Evolutionary conservation across 345 rosid species (phyloP), one percentile per base, ranked within the genome.

Genomic region (Populus tremula): DNA sequence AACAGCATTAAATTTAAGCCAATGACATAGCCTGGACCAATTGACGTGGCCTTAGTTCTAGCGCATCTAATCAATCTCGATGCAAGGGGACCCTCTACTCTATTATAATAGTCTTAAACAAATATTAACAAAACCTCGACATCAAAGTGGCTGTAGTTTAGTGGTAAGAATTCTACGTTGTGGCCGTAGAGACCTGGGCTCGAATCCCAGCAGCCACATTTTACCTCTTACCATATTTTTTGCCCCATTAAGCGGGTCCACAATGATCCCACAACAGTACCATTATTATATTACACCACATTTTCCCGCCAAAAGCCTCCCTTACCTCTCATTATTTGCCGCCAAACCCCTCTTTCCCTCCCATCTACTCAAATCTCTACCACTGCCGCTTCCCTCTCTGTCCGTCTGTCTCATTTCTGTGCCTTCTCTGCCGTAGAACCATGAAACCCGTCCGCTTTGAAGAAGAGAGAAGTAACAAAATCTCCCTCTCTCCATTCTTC

Each of bases 131-230:
- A 2, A 2, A 11, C 13, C 4, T 2, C 1, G 14, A 10, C 2
- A 2, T 1, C 10, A 0, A 1, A 1, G 90, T 85, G 90, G 89
- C 87, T 89, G 93, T 86, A 90, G 94, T 87, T 91, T 90, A 88
- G 98, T 90, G 93, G 94, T 88, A 18, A 90, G 89, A 91, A 88
- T 88, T 85, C 84, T 87, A 88, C 88, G 90, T 90, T 90, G 93
- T 93, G 93, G 92, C 93, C 91, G 90, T 94, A 86, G 90, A 88
- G 97, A 90, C 89, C 91, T 89, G 88, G 92, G 93, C 92, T 91
- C 89, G 92, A 93, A 88, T 91, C 94, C 93, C 88, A 93, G 88
- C 91, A 91, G 94, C 94, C 92, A 88, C 91, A 90, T 63, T 63
- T 63, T 63, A 2, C 1, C 3, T 5, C 5, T 33, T 0, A 33